Percentiles rank a stretch among this genome's conserved stretches.
phyloP scores from a whole-genome alignment of 805 yeast genomes.

The Kockiozyma suomiensis region DNA sequence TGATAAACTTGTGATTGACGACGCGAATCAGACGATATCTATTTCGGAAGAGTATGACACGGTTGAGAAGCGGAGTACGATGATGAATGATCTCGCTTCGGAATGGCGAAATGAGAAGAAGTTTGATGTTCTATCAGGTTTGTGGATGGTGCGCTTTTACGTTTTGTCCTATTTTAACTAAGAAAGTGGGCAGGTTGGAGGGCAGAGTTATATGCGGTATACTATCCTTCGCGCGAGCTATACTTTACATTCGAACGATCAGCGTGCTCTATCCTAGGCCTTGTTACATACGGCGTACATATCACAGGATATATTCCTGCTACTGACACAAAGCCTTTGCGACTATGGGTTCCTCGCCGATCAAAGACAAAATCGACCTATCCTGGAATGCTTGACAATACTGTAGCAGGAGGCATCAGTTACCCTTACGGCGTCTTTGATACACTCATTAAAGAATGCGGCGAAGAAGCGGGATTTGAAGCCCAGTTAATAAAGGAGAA shows the following conservation, averaged over 20 bases:
- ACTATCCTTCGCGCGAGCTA: constrained; percentile 55
- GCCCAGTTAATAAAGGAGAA: constrained; percentile 52
- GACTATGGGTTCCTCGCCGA: constrained; percentile 80
- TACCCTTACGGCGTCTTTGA: constrained; percentile 73
- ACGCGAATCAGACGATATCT: constrained; percentile 36
- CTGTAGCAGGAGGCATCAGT: constrained; percentile 94
- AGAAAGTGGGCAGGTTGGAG: constrained; percentile 62
- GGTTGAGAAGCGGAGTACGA: constrained; percentile 47
- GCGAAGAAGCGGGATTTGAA: constrained; percentile 85
- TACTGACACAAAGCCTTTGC: constrained; percentile 50
- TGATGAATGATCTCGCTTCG: constrained; percentile 41
- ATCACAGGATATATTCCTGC: constrained; percentile 74
- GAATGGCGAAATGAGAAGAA: constrained; percentile 41
- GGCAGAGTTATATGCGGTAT: constrained; percentile 75
- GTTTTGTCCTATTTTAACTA: neutral
- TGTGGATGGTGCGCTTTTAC: neutral
- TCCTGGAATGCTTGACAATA: constrained; percentile 90
- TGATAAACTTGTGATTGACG: constrained; percentile 37
- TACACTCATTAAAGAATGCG: constrained; percentile 81
- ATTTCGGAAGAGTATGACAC: constrained; percentile 44
- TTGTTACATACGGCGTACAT: constrained; percentile 88
- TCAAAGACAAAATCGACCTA: constrained; percentile 78
- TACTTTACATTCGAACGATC: constrained; percentile 81
- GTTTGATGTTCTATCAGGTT: constrained; percentile 41
- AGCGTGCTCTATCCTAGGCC: constrained; percentile 77